A percentile compares a stretch with the other conserved stretches of the same genome.
Evolutionary conservation across 1,139 yeast genomes (phyloP).

Genomic region (Blastobotrys niveus): DNA sequence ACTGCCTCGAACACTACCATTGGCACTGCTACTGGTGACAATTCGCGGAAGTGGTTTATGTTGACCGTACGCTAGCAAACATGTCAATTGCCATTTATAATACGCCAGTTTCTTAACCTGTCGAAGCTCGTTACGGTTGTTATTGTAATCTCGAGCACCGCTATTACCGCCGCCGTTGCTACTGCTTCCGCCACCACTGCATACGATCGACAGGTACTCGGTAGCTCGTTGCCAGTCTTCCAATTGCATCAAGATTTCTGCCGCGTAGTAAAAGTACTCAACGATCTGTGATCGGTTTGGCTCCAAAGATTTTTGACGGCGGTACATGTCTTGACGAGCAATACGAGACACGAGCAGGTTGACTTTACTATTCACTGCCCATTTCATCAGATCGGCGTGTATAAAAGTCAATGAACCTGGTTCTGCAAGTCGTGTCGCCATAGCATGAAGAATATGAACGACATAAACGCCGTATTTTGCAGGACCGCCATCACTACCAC

Average conservation of each 20-base stretch:
- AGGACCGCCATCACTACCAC: too few relatives aligned
- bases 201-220: conserved; percentile 23
- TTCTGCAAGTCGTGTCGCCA: neutral
- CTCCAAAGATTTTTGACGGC: conserved; percentile 5
- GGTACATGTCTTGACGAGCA: too few relatives aligned
- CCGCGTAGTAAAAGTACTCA: conserved; percentile 26
- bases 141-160: too few relatives aligned
- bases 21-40: neutral
- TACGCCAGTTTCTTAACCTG: neutral
- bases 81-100: conserved; percentile 5
- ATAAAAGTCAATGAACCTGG: conserved; percentile 2
- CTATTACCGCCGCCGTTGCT: too few relatives aligned
- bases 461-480: conserved; percentile 2
- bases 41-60: neutral
- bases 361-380: conserved; percentile 3
- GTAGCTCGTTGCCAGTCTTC: conserved; percentile 23
- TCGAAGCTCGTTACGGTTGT: too few relatives aligned
- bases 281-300: conserved; percentile 14
- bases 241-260: conserved; percentile 19
- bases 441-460: neutral
- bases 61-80: conserved; percentile 4
- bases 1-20: too few relatives aligned
- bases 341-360: neutral
- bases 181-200: neutral
- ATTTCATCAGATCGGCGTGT: conserved; percentile 10